Evolutionary conservation across 2,329 filamentous ascomycete species (phyloP), one percentile per base, ranked within the genome.

Genomic region (Nannizziopsis arthrosporioides): DNA sequence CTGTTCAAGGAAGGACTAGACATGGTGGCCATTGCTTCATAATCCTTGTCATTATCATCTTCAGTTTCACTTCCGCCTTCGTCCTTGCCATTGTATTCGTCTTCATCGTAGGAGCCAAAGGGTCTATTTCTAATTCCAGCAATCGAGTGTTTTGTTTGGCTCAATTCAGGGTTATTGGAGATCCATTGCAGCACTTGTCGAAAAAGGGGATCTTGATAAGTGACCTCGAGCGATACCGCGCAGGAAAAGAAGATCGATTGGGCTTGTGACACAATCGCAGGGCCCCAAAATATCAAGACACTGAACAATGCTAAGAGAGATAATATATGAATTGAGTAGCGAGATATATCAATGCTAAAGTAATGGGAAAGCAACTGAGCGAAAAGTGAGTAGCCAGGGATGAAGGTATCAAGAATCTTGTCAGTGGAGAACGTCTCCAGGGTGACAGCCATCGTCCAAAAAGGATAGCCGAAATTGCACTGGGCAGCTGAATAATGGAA

Each of bases 371-470:
- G 57, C 1, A 73, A 68, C 1, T 69, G 67, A 0, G 76, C 74
- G 47, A 81, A 63, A 49, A 78, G 62, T 6, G 77, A 76, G 61
- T 82, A 81, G 14, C 81, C 80, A 0, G 81, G 81, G 55, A 85
- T 75, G 60, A 85, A 73, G 53, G 73, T 72, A 58, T 84, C 80
- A 30, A 85, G 67, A 4, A 76, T 39, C 22, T 27, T 12, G 34
- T 36, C 34, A n/a, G 34, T 4, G 3, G 34, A 15, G 34, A 36
- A 3, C 15, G 11, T 15, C 4, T 15, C 34, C 9, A 10, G 11
- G 34, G 3, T 15, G 15, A n/a, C 15, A 10, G 34, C 34, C 34
- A 27, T 27, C 4, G 7, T 27, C n/a, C n/a, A 27, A 27, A 27
- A 27, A 7, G 7, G 22, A 4, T 27, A 7, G 22, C 22, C 22